A percentile compares a stretch with the other conserved stretches of the same genome.
Conservation (phyloP, 805 yeast species). For the Groenewaldozyma salmanticensis region DNA sequence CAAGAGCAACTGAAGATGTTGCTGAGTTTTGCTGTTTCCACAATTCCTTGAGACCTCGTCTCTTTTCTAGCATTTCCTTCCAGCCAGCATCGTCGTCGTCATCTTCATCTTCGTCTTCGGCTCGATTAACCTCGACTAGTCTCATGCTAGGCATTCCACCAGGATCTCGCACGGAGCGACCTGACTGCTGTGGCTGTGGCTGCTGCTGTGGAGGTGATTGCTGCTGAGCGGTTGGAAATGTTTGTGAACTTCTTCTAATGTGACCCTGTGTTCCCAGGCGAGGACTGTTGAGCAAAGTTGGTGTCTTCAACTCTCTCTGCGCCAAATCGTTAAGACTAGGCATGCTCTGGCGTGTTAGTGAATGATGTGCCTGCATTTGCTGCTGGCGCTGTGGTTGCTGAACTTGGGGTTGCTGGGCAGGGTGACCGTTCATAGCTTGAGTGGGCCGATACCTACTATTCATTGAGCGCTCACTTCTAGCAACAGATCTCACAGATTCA, state of each 20-base stretch:
- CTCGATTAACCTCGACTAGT: background rate
- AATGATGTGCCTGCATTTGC: too few species aligned
- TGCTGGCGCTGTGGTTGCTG: too few species aligned
- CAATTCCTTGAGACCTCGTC: constrained; percentile 15
- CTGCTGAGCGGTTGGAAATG: background rate
- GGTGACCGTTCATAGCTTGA: too few species aligned
- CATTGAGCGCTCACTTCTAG: constrained; percentile 11
- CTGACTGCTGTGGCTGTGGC: background rate
- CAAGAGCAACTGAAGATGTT: too few species aligned
- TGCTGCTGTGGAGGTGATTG: too few species aligned
- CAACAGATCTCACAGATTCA: constrained; percentile 15
- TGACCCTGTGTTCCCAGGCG: too few species aligned
- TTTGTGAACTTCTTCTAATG: background rate
- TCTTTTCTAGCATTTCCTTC: constrained; percentile 18
- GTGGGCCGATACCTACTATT: constrained; percentile 5
- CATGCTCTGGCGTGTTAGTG: too few species aligned
- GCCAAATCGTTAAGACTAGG: too few species aligned
- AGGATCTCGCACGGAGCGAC: background rate
- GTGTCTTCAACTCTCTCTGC: too few species aligned
- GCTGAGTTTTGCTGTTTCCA: constrained; percentile 8
- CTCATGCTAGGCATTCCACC: constrained; percentile 4
- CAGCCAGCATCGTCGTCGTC: constrained; percentile 20
- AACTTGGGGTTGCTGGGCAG: too few species aligned
- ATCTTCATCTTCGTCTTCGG: constrained; percentile 15
- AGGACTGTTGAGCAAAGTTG: too few species aligned